Percentiles rank a stretch among this genome's conserved stretches.
These are phyloP conservation scores for Magnusiomyces paraingens DNA, from an alignment of 1,139 yeast genomes.

Conservation along the genomic window DNA sequence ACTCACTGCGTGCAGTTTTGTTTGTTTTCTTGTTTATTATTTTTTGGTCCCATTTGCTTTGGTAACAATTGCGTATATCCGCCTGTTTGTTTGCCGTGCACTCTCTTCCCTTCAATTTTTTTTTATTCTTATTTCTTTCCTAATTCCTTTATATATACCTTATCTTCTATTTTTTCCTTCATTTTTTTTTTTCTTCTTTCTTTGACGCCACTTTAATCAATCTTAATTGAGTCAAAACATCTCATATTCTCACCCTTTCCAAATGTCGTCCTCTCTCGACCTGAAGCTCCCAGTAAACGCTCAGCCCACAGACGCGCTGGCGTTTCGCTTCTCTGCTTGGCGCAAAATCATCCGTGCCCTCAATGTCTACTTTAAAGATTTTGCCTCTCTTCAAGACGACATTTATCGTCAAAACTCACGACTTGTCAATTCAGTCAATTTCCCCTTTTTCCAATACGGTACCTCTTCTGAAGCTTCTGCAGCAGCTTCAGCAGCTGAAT, in stretches of 20 bases:
- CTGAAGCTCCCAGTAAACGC: constrained; percentile 44
- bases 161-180: constrained; percentile 1
- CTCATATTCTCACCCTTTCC: background rate
- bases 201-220: background rate
- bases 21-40: background rate
- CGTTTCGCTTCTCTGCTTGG: constrained; percentile 83
- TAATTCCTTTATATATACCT: too few relatives aligned
- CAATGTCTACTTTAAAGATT: constrained; percentile 68
- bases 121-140: too few relatives aligned
- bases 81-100: too few relatives aligned
- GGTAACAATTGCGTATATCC: too few relatives aligned
- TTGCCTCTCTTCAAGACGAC: constrained; percentile 81
- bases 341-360: constrained; percentile 69
- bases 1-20: background rate
- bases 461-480: constrained; percentile 21
- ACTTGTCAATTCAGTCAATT: constrained; percentile 68
- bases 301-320: constrained; percentile 81
- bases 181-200: constrained; percentile 1
- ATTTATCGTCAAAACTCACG: constrained; percentile 76
- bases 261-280: constrained; percentile 5
- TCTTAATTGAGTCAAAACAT: background rate
- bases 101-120: too few relatives aligned
- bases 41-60: background rate
- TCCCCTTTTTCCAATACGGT: constrained; percentile 41
- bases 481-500: constrained; percentile 15